Base-by-base conservation (phyloP, 768 basidiomycete genomes). In the Obba rivulosa region DNA sequence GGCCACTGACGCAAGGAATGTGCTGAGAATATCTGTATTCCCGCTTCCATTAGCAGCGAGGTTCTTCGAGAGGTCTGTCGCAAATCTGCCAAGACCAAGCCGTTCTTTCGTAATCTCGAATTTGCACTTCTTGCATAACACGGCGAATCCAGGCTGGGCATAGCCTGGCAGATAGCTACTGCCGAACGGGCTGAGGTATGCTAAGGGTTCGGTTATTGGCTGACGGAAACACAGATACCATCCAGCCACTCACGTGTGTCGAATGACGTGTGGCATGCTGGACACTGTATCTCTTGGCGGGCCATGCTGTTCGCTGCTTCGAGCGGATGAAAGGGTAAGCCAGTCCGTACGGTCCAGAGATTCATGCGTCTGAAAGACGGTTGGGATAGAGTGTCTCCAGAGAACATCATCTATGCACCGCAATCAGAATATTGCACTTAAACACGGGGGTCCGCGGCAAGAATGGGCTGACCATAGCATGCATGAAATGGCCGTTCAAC, bases 91-190 rank as follows among this genome's bases (percentile, higher is more conserved):
- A 2, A 74, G 60, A 1, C 65, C 74, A 2, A 79, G 65, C 10
- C 54, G 64, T 17, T 70, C 65, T 36, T 69, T 71, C 1, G 67
- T 76, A 21, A 82, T 71, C 3, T 51, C 56, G 22, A 69, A 61
- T 11, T 47, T 46, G 53, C 80, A 81, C 2, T 34, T 22, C 1
- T 53, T 51, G 51, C 80, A 81, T 35, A 24, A 20, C 1, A 54
- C 42, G 3, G 28, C 56, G 48, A 81, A 81, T 0, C 57, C 60
- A 18, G 61, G 60, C 50, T 80, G 77, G 0, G 74, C 57, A 45
- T 79, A 81, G 0, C 80, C 80, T 0, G 62, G 72, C 46, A 74
- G 51, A 34, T 73, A 72, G 1, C 69, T 79, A 80, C 25, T 34
- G 10, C 2, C 13, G 35, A 16, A 18, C 20, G 35, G 36, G 42